Base-by-base conservation (phyloP, 2,329 filamentous ascomycete species). In the Celoporthe dispersa region DNA sequence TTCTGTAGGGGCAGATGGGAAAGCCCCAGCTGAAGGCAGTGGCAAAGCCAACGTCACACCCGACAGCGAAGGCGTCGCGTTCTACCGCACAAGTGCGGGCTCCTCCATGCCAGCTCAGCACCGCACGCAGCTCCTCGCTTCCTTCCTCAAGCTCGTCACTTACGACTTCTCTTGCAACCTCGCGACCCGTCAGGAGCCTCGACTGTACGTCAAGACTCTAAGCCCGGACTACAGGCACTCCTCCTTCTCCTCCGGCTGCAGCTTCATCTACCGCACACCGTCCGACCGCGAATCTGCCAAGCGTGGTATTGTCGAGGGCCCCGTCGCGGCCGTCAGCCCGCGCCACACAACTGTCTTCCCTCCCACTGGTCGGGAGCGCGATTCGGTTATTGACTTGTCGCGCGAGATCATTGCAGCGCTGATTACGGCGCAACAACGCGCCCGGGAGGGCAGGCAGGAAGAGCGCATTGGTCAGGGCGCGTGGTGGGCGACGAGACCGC, bases 131-230 rank as follows among this genome's bases (percentile, higher is more conserved):
- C 80, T 90, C n/a, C 73, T 89, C 16, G 83, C 84, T 2, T 84
- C 88, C 48, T 90, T 91, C 68, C 78, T 91, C 68, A 91, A 91
- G 77, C 83, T 91, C 5, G 84, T 91, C 22, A 84, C 88, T 25
- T 91, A 91, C 75, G 88, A 91, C 72, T 91, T 90, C 77, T 87
- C 88, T 65, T 91, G 89, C 78, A 90, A 86, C 73, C 85, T 90
- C 64, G 81, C 85, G 35, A 81, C 88, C 22, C 84, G 88, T 55
- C 81, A 83, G 33, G 89, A 91, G 74, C 89, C 89, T 12, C 84
- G 89, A 2, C 80, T 91, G 28, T 84, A 89, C 61, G 77, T 91
- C 66, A 81, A 80, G 64, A 81, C 81, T 77, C 79, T 2, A 73
- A 76, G 14, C 70, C 60, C n/a, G 65, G 68, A 61, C 48, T 64